Conservation (phyloP, 805 yeast species). For the Zygoascus ofunaensis region DNA sequence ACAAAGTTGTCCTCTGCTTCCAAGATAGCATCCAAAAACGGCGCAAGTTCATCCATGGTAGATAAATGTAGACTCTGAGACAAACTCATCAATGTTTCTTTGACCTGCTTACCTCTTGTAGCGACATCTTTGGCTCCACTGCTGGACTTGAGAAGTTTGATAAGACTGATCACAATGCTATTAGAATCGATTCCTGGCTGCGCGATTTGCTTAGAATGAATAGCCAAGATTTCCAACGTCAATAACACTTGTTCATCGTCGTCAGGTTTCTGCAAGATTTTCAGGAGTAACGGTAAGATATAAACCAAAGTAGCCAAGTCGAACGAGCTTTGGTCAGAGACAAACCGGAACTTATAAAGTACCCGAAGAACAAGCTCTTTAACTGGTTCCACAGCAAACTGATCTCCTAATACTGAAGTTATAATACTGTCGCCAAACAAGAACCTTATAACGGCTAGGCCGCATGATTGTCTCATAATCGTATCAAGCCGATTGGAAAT, state of each 20-base stretch:
- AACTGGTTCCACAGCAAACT: slow-evolving; percentile 43
- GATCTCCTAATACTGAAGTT: slow-evolving; percentile 33
- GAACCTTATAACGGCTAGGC: slow-evolving; percentile 60
- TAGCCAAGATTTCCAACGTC: slow-evolving; percentile 58
- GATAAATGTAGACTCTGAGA: slow-evolving; percentile 66
- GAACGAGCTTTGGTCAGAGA: slow-evolving; percentile 63
- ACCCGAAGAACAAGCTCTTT: slow-evolving; percentile 51
- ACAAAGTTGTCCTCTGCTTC: slow-evolving; percentile 56
- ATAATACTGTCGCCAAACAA: slow-evolving; percentile 29
- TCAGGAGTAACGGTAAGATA: slow-evolving; percentile 62
- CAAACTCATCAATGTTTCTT: slow-evolving; percentile 71
- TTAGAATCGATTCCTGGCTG: not conserved
- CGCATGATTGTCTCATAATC: slow-evolving; percentile 43
- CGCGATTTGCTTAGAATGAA: slow-evolving; percentile 42
- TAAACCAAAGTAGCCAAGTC: slow-evolving; percentile 63
- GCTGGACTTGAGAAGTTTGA: not conserved
- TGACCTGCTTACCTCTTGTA: slow-evolving; percentile 45
- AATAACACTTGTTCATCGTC: slow-evolving; percentile 77
- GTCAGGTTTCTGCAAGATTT: slow-evolving; percentile 40
- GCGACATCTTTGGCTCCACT: not conserved
- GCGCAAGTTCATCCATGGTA: slow-evolving; percentile 44
- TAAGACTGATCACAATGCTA: slow-evolving; percentile 32
- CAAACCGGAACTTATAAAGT: slow-evolving; percentile 64
- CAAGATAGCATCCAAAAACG: slow-evolving; percentile 49
- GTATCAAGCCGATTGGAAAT: slow-evolving; percentile 43